A percentile compares a stretch with the other conserved stretches of the same genome.
Evolutionary conservation across 2,329 filamentous ascomycete species (phyloP).

Genomic region (Aspergillus puulaauensis): DNA sequence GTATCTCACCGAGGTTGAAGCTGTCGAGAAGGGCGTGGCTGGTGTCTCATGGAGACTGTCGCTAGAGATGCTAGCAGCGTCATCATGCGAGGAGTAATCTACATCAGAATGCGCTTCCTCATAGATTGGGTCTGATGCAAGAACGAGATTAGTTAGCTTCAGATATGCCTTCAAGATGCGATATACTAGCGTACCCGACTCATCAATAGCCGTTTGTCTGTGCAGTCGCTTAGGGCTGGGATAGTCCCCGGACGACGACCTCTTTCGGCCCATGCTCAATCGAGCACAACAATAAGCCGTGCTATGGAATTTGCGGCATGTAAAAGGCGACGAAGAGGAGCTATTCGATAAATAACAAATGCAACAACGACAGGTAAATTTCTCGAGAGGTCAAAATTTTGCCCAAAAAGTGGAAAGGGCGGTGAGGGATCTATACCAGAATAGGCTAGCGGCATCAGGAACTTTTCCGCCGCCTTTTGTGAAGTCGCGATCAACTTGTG

Average conservation of each 20-base stretch:
- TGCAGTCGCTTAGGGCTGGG: slow-evolving; percentile 32
- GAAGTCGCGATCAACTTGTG: slow-evolving; percentile 17
- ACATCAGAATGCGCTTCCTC: slow-evolving; percentile 35
- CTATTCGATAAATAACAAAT: slow-evolving; percentile 7
- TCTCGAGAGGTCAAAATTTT: slow-evolving; percentile 28
- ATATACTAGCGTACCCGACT: slow-evolving; percentile 27
- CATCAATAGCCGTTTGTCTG: slow-evolving; percentile 26
- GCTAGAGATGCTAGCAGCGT: slow-evolving; percentile 28
- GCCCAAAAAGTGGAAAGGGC: slow-evolving; percentile 27
- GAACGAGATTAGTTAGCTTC: background rate
- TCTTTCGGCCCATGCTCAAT: slow-evolving; percentile 35
- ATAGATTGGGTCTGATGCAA: slow-evolving; percentile 30
- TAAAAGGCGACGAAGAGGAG: background rate
- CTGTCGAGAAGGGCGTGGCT: slow-evolving; percentile 52
- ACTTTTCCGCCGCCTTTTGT: slow-evolving; percentile 38
- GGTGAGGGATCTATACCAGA: slow-evolving; percentile 27
- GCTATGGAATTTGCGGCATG: background rate
- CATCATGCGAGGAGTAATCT: slow-evolving; percentile 30
- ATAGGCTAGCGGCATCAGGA: slow-evolving; percentile 29
- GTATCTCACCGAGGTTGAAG: slow-evolving; percentile 44
- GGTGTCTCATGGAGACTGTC: slow-evolving; percentile 47
- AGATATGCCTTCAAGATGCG: background rate
- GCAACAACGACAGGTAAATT: slow-evolving; percentile 8
- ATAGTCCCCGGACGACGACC: slow-evolving; percentile 30
- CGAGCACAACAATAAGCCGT: slow-evolving; percentile 1